Conservation (phyloP, 371 early-diverging fungal species). For the Mortierella sp. region DNA sequence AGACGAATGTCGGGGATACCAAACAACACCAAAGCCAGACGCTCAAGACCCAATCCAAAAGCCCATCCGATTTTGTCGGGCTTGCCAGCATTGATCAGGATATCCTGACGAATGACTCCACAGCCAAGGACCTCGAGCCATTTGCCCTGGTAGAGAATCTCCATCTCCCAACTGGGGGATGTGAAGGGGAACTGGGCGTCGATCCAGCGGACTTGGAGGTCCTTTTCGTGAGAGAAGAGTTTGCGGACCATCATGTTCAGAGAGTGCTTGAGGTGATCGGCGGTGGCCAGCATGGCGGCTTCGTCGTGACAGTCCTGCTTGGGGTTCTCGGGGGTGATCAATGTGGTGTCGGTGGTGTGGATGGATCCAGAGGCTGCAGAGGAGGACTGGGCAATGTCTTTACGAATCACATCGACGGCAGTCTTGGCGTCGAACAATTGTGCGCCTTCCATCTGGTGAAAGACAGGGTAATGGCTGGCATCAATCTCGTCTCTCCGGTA, state of each 20-base stretch:
- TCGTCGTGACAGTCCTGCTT: slow-evolving; percentile 68
- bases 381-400: slow-evolving; percentile 20
- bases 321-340: slow-evolving; percentile 70
- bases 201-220: slow-evolving; percentile 94
- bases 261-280: slow-evolving; percentile 80
- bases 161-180: slow-evolving; percentile 96
- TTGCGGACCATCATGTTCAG: slow-evolving; percentile 85
- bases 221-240: slow-evolving; percentile 76
- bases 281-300: slow-evolving; percentile 68
- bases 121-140: slow-evolving; percentile 98
- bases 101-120: slow-evolving; percentile 91
- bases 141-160: slow-evolving; percentile 91
- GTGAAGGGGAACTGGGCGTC: slow-evolving; percentile 98
- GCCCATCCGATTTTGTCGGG: slow-evolving; percentile 94
- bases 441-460: slow-evolving; percentile 98
- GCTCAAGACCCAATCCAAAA: slow-evolving; percentile 96
- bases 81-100: slow-evolving; percentile 81
- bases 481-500: slow-evolving; percentile 99
- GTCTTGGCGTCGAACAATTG: slow-evolving; percentile 65
- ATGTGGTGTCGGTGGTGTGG: slow-evolving; percentile 69
- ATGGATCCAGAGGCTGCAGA: slow-evolving; percentile 34
- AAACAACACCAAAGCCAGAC: slow-evolving; percentile 97
- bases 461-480: slow-evolving; percentile 95
- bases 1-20: slow-evolving; percentile 96
- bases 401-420: slow-evolving; percentile 35